Base-by-base conservation (phyloP, 352 stramenopile species). In the Pythium graminicola region DNA sequence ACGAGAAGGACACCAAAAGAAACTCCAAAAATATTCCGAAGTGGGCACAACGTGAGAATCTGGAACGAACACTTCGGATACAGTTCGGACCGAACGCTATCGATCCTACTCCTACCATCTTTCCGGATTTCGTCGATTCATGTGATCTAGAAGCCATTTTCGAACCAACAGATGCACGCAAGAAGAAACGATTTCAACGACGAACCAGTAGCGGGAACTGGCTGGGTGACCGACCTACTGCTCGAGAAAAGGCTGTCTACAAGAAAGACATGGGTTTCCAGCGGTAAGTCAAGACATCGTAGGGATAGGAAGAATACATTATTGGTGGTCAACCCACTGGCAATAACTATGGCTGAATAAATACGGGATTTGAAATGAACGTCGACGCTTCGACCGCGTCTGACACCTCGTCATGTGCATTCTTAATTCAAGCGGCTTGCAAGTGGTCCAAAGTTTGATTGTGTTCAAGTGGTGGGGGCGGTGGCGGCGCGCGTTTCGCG, bases 61-160 rank as follows among this genome's bases (percentile, higher is more conserved):
- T 94, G 10, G 79, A 89, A 51, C 73, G 79, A 17, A 70, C 76
- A 16, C 53, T 94, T 26, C 73, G 70, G 7, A 56, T 64, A 17
- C 83, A 94, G 50, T 94, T 90, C 60, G 80, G 81, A 3, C 70
- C 71, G 28, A 84, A 88, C 32, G 77, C 75, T 4, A 64, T 80
- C 11, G 81, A 92, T 50, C 83, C 81, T 9, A 86, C 79, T n/a
- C 83, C 80, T 5, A 64, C 62, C 4, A 89, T 92, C 55, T 94
- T 94, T 49, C 71, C 74, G 9, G 83, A 94, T 33, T 93, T 91
- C 55, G 73, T 89, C 17, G 80, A 86, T 46, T 83, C 77, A 4
- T 94, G 83, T 54, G 81, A 94, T 53, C 41, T 94, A 2, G 83
- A 92, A 62, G 73, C 77, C 9, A 94, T 94, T 26, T 92, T 92